Evolutionary conservation across 2,329 filamentous ascomycete species (phyloP).

Genomic region (Curvularia hawaiiensis): DNA sequence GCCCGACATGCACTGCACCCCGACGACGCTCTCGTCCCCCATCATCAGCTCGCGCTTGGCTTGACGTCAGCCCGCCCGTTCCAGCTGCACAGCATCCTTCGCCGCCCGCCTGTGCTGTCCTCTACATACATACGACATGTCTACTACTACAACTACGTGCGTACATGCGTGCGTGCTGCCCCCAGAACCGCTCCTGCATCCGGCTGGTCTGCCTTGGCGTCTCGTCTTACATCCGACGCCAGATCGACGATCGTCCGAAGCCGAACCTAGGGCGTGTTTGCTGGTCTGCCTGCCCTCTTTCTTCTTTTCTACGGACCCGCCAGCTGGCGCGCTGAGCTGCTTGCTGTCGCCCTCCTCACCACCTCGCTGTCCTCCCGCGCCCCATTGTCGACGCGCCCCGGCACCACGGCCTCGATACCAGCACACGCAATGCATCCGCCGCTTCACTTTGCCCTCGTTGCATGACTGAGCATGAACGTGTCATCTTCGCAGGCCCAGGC

Average conservation of each 20-base stretch:
- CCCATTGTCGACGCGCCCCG: background rate
- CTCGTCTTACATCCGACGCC: conserved; percentile 8
- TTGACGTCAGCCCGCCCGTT: conserved; percentile 14
- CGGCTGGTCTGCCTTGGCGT: conserved; percentile 1
- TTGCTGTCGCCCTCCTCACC: background rate
- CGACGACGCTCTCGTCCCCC: background rate
- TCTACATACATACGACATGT: background rate
- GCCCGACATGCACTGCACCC: too few species aligned
- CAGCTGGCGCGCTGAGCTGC: background rate
- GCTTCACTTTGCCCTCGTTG: conserved; percentile 5
- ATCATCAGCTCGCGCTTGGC: background rate
- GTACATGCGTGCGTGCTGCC: background rate
- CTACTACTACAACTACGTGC: too few species aligned
- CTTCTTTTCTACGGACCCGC: background rate
- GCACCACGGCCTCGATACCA: background rate
- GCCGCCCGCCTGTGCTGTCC: background rate
- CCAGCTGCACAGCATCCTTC: conserved; percentile 7
- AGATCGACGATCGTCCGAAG: conserved; percentile 14
- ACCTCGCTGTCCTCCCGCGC: background rate
- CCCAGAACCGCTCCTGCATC: background rate
- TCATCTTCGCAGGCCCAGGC: conserved; percentile 15
- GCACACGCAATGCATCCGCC: conserved; percentile 1
- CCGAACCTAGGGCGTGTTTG: conserved; percentile 8
- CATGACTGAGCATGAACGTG: conserved; percentile 9
- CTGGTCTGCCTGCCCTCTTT: background rate